Percentiles rank a stretch among this genome's conserved stretches.
Evolutionary conservation across 768 basidiomycete species (phyloP).

Genomic region (Cubamyces lactineus): DNA sequence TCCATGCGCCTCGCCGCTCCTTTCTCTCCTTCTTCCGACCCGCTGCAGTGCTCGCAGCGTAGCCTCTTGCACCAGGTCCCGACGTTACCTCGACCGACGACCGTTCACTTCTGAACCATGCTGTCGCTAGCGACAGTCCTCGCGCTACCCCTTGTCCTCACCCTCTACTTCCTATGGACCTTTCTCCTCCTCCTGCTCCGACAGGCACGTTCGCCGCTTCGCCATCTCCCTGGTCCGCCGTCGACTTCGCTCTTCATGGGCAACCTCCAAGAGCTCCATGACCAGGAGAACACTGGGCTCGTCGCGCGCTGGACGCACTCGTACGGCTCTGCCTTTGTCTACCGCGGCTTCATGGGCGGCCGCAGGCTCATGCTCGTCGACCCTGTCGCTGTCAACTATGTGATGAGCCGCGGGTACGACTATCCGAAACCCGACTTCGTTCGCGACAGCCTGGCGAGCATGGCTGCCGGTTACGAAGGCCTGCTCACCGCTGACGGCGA

Average conservation of each 20-base stretch:
- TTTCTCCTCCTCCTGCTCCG: conserved; percentile 47
- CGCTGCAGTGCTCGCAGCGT: conserved; percentile 2
- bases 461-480: conserved; percentile 54
- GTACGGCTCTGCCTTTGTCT: conserved; percentile 55
- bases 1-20: conserved; percentile 13
- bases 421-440: conserved; percentile 68
- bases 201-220: conserved; percentile 52
- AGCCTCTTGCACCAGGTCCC: not conserved
- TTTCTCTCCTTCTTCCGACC: conserved; percentile 16
- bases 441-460: conserved; percentile 51
- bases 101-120: conserved; percentile 4
- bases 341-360: conserved; percentile 55
- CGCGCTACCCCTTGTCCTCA: conserved; percentile 25
- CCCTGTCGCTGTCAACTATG: conserved; percentile 57
- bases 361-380: conserved; percentile 62
- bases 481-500: conserved; percentile 58
- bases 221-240: conserved; percentile 49
- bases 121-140: conserved; percentile 12
- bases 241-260: conserved; percentile 53
- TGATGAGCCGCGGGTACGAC: conserved; percentile 57
- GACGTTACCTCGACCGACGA: not conserved
- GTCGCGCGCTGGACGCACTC: conserved; percentile 47
- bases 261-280: conserved; percentile 55
- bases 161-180: conserved; percentile 38
- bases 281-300: conserved; percentile 60